Conservation (phyloP, 2,329 filamentous ascomycete genomes). For the Sordariomycetes sp. region DNA sequence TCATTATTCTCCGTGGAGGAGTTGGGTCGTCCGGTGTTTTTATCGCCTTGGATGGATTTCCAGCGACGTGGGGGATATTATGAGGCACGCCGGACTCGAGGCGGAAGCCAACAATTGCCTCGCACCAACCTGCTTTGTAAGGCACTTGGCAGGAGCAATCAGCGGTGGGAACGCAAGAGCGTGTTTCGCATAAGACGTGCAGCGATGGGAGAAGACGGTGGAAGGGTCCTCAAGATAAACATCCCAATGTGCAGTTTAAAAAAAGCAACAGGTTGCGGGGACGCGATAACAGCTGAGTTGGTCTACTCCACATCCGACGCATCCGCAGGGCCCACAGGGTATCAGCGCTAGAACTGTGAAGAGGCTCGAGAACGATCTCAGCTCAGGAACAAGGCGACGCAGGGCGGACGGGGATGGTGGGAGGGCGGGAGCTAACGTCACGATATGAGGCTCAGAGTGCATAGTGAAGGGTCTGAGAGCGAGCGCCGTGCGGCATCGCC, state of each 20-base stretch:
- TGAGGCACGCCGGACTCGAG: background rate
- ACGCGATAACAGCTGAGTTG: background rate
- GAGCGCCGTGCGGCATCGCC: background rate
- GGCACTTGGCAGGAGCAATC: conserved; percentile 3
- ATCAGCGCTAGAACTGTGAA: background rate
- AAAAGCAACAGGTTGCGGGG: background rate
- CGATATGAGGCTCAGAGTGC: background rate
- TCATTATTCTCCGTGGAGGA: background rate
- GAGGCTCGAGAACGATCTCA: background rate
- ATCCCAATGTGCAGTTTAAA: background rate
- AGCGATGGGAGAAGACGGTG: background rate
- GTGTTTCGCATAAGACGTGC: background rate
- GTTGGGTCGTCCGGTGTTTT: background rate
- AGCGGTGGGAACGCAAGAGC: background rate
- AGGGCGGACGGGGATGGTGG: background rate
- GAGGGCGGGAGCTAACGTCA: background rate
- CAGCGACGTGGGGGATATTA: background rate
- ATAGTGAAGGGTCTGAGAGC: background rate
- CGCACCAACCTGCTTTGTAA: background rate
- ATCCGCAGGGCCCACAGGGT: background rate
- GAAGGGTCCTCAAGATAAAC: background rate
- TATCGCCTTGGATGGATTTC: background rate
- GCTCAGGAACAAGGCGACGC: background rate
- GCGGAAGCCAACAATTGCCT: background rate
- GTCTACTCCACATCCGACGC: background rate